Evolutionary conservation across 192 early-diverging fungal species (phyloP), one percentile per base, ranked within the genome.

Genomic region (Backusella westeae): DNA sequence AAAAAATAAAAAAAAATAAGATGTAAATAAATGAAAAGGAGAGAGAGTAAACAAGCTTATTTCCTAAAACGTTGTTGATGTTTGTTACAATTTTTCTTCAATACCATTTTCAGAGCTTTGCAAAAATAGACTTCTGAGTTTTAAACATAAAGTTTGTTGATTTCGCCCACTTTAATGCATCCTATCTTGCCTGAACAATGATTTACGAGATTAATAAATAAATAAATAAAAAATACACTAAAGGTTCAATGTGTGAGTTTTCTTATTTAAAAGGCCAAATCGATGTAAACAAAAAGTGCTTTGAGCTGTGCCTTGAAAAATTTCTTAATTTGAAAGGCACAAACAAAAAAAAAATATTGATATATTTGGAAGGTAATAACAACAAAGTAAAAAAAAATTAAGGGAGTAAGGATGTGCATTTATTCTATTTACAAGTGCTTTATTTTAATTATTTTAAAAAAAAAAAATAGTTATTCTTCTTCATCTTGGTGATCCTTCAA

Each of bases 41-140:
- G 2, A 0, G 56, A 63, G 56, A 29, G 56, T 63, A 63, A 63
- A 29, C 56, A 63, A 63, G 23, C 56, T 63, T 63, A 63, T 63
- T 63, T 63, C 56, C 56, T 29, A 63, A 29, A 63, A 12, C 9
- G 56, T 63, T 26, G 8, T 63, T 63, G 56, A 63, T 63, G 56
- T 63, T 63, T 63, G 56, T 63, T 63, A 63, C 56, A 63, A 63
- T 63, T 59, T 44, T 59, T 63, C 26, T 29, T 63, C 26, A 63
- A 8, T 63, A 63, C 56, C 56, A 63, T 59, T 59, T 59, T 59
- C 2, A 59, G 53, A 2, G 23, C 36, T 38, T 53, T 59, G 8
- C 53, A 21, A 59, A 14, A 63, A 63, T 35, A 67, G 26, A 21
- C 2, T 12, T 23, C 23, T 23, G 56, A 14, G 56, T 26, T 63